These are phyloP conservation scores for Metschnikowia hibisci DNA, from an alignment of 805 yeast species.

Conservation along the genomic window DNA sequence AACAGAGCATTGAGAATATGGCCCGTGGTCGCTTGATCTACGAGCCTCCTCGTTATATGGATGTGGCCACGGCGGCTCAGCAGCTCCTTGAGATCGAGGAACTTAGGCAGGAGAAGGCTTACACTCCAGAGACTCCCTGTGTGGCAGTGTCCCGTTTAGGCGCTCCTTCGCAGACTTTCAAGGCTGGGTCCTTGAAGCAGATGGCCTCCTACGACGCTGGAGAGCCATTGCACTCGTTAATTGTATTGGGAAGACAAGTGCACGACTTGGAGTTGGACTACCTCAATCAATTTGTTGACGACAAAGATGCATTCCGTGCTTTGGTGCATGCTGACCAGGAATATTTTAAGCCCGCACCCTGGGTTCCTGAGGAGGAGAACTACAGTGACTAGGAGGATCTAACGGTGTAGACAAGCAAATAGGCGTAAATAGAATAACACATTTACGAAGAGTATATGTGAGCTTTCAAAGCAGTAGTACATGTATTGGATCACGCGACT, in stretches of 20 bases:
- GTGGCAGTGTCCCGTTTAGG: conserved; percentile 92
- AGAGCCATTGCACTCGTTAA: conserved; percentile 88
- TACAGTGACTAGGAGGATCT: conserved; percentile 9
- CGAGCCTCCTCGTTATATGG: conserved; percentile 97
- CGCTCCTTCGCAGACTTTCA: conserved; percentile 74
- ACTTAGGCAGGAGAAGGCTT: conserved; percentile 67
- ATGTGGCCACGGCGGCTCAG: conserved; percentile 80
- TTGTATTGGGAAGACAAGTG: conserved; percentile 87
- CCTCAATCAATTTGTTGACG: conserved; percentile 68
- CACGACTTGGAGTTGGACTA: conserved; percentile 91
- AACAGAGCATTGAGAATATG: conserved; percentile 90
- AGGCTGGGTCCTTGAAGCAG: conserved; percentile 79
- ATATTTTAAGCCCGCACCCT: conserved; percentile 68
- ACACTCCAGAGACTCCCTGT: conserved; percentile 85
- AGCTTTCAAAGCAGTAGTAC: neutral
- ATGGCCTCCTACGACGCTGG: conserved; percentile 84
- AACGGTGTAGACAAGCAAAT: no score
- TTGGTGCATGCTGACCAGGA: conserved; percentile 53
- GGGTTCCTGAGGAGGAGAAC: conserved; percentile 44
- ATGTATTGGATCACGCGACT: no score
- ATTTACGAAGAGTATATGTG: no score
- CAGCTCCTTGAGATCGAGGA: conserved; percentile 89
- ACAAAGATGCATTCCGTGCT: conserved; percentile 46
- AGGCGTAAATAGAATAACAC: no score
- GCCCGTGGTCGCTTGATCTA: conserved; percentile 88